Evolutionary conservation across 176 grass and related monocot genomes (phyloP), one percentile per base, ranked within the genome.

Genomic region (Hsuehochloa calcarea): DNA sequence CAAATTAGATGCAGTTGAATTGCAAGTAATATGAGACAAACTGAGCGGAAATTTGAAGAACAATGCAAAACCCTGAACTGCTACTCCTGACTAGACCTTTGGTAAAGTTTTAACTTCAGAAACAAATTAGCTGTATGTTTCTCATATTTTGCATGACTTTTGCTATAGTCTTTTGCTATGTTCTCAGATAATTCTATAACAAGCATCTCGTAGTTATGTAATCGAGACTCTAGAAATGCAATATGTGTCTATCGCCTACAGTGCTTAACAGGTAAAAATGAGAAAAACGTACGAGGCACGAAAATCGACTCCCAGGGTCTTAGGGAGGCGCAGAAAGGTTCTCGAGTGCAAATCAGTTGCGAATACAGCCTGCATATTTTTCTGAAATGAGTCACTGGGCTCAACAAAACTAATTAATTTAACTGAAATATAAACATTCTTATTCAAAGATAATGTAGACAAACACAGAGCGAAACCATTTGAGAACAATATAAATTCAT

Each of bases 221-320:
- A 72, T 46, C 11, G 13, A 54, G 51, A 59, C 68, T 45, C 16
- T 44, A 2, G 2, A 82, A 70, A 72, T 60, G 16, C 17, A 35
- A 27, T 19, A 71, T 41, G 10, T 52, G 40, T 16, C 51, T 54
- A 55, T 20, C 35, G n/a, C 26, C 72, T 75, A 62, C 27, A 60
- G 67, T 40, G 35, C n/a, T 60, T 80, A 77, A 65, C 3, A 58
- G 19, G 82, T 75, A 15, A 87, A 83, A 69, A 51, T 56, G 10
- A 82, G 26, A 91, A 81, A 22, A 74, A 87, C 91, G 66, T 98
- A 95, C 96, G 96, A 95, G 73, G 96, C 96, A 81, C 96, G 96
- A 15, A 98, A 98, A 84, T 98, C 96, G 23, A 98, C 96, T 89
- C 96, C 96, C 71, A 91, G 85, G 71, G 96, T 92, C 70, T 93